Conservation (phyloP, 768 basidiomycete species). For the Tulasnella sp. region DNA sequence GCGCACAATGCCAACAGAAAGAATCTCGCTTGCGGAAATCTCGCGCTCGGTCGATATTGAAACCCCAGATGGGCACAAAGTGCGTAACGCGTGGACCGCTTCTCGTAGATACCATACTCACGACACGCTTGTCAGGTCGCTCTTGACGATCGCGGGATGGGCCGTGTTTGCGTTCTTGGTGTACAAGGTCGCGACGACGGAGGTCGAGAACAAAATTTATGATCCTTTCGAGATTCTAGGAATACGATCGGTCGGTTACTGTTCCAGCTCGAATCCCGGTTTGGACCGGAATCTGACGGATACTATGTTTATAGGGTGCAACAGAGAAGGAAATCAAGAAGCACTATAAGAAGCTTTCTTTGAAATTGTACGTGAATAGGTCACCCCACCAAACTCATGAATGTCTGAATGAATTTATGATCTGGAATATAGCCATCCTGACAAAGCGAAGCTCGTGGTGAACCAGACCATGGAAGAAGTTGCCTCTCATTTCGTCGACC, state of each 20-base stretch:
- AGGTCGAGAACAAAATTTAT: constrained; percentile 58
- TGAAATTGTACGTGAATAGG: constrained; percentile 52
- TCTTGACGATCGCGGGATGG: constrained; percentile 64
- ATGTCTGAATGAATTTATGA: constrained; percentile 70
- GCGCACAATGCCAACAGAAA: constrained; percentile 47
- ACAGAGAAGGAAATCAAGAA: constrained; percentile 90
- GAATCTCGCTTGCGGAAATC: constrained; percentile 34
- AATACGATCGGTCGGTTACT: constrained; percentile 44
- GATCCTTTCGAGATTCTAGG: constrained; percentile 93
- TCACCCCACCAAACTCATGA: constrained; percentile 54
- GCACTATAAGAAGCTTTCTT: constrained; percentile 84
- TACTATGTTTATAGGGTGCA: constrained; percentile 34
- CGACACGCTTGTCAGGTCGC: constrained; percentile 33
- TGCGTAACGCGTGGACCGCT: constrained; percentile 25
- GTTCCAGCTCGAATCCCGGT: not conserved
- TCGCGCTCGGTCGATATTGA: constrained; percentile 37
- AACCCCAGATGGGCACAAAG: constrained; percentile 40
- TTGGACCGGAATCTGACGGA: constrained; percentile 5
- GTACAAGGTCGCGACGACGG: constrained; percentile 48
- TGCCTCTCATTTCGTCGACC: constrained; percentile 72
- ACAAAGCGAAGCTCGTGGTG: constrained; percentile 75
- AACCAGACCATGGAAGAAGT: constrained; percentile 82
- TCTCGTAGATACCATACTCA: constrained; percentile 11
- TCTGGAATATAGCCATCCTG: constrained; percentile 64
- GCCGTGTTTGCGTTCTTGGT: constrained; percentile 48